phyloP scores from a whole-genome alignment of 345 rosid genomes.

The Laguncularia racemosa region DNA sequence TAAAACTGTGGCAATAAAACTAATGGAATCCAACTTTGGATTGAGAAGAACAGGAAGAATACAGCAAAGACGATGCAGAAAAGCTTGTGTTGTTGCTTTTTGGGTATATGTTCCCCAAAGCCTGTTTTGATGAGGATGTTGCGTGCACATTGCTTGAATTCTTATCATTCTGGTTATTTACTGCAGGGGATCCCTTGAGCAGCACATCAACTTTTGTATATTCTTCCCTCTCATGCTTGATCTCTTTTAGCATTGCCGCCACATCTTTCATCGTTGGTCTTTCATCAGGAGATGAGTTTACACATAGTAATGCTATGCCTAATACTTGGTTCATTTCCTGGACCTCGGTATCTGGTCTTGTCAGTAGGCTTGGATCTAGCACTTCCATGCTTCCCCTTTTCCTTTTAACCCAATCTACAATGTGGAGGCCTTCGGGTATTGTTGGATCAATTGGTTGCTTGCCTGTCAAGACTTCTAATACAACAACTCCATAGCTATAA shows the following conservation, averaged over 20 bases:
- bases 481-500: slow-evolving; percentile 88
- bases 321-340: slow-evolving; percentile 85
- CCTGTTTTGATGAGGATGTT: slow-evolving; percentile 50
- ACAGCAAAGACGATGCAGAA: slow-evolving; percentile 76
- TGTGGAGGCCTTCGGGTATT: slow-evolving; percentile 72
- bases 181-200: slow-evolving; percentile 57
- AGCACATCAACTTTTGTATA: slow-evolving; percentile 65
- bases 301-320: slow-evolving; percentile 73
- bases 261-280: slow-evolving; percentile 94
- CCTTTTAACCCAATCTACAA: slow-evolving; percentile 85
- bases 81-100: slow-evolving; percentile 73
- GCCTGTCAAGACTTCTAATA: slow-evolving; percentile 80
- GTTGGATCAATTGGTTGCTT: slow-evolving; percentile 93
- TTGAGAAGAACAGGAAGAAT: slow-evolving; percentile 33
- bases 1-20: no score
- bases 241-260: slow-evolving; percentile 92
- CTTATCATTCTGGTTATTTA: slow-evolving; percentile 20
- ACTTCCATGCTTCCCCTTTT: slow-evolving; percentile 58
- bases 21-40: no score
- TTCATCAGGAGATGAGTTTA: slow-evolving; percentile 60
- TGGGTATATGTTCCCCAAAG: slow-evolving; percentile 20
- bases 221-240: slow-evolving; percentile 78
- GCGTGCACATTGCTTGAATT: slow-evolving; percentile 11
- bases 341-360: slow-evolving; percentile 48
- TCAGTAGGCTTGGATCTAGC: slow-evolving; percentile 46